These are phyloP conservation scores for Mycena galericulata DNA, from an alignment of 768 basidiomycete species.

Conservation along the genomic window DNA sequence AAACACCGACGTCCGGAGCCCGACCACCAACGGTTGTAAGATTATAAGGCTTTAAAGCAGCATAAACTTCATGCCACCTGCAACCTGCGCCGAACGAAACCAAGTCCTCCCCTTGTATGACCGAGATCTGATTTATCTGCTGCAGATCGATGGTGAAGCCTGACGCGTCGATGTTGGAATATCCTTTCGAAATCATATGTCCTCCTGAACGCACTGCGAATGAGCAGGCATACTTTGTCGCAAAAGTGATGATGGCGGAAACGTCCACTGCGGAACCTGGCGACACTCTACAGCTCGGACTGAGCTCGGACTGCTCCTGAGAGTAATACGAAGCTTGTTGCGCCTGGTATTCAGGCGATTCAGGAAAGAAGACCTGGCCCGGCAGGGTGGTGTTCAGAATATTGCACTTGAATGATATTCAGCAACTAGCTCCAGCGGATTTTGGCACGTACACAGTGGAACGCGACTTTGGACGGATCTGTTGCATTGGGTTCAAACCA, in stretches of 20 bases:
- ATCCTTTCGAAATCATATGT: conserved; percentile 15
- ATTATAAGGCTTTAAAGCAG: conserved; percentile 16
- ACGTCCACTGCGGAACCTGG: conserved; percentile 27
- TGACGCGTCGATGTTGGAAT: conserved; percentile 13
- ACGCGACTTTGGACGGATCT: conserved; percentile 1
- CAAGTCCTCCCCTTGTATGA: background rate
- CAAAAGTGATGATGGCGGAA: conserved; percentile 21
- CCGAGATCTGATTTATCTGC: conserved; percentile 13
- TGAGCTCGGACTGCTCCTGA: background rate
- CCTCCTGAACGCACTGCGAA: conserved; percentile 34
- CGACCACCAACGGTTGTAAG: conserved; percentile 29
- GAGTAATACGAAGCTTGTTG: conserved; percentile 33
- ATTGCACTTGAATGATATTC: conserved; percentile 10
- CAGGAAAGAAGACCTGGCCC: conserved; percentile 27
- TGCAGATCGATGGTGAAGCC: conserved; percentile 30
- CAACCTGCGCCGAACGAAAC: conserved; percentile 25
- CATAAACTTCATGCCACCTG: conserved; percentile 27
- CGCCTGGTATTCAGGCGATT: conserved; percentile 18
- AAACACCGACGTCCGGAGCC: conserved; percentile 25
- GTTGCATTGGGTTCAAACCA: conserved; percentile 19
- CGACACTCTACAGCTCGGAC: conserved; percentile 27
- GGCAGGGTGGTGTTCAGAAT: conserved; percentile 18
- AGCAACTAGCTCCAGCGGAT: background rate
- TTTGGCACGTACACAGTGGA: conserved; percentile 7
- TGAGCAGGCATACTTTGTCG: conserved; percentile 13